Conservation (phyloP, 1,284 basidiomycete species). For the Microbotryomycetes sp. region DNA sequence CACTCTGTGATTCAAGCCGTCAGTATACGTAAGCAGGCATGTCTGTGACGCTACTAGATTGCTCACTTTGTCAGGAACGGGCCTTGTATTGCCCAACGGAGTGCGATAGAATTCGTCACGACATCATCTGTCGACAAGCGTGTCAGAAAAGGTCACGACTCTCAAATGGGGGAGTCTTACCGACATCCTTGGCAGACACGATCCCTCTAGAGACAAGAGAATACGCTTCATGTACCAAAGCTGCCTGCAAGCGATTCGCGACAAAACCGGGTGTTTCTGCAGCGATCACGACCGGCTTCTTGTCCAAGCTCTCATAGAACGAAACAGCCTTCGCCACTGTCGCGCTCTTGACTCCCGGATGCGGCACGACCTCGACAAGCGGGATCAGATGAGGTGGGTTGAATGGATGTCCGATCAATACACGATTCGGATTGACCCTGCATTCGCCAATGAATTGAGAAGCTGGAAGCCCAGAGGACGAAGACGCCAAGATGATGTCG, state of each 20-base stretch:
- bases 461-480: neutral
- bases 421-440: neutral
- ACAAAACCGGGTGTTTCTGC: conserved; percentile 15
- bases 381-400: conserved; percentile 22
- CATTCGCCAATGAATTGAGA: neutral
- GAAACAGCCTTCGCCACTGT: conserved; percentile 2
- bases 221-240: conserved; percentile 17
- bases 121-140: conserved; percentile 2
- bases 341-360: conserved; percentile 3
- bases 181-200: conserved; percentile 14
- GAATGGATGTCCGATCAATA: conserved; percentile 20
- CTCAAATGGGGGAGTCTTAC: neutral
- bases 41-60: no score
- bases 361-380: conserved; percentile 19
- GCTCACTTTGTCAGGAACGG: conserved; percentile 17
- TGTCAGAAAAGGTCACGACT: neutral
- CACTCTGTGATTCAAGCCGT: conserved; percentile 12
- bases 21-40: neutral
- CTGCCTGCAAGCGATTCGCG: conserved; percentile 19
- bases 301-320: conserved; percentile 10
- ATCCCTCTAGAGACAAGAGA: conserved; percentile 11
- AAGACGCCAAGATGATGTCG: neutral
- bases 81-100: conserved; percentile 16
- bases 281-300: conserved; percentile 9
- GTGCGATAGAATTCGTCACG: conserved; percentile 13